These are phyloP conservation scores for Allium cepa DNA, from an alignment of 106 monocot genomes.

Conservation along the genomic window DNA sequence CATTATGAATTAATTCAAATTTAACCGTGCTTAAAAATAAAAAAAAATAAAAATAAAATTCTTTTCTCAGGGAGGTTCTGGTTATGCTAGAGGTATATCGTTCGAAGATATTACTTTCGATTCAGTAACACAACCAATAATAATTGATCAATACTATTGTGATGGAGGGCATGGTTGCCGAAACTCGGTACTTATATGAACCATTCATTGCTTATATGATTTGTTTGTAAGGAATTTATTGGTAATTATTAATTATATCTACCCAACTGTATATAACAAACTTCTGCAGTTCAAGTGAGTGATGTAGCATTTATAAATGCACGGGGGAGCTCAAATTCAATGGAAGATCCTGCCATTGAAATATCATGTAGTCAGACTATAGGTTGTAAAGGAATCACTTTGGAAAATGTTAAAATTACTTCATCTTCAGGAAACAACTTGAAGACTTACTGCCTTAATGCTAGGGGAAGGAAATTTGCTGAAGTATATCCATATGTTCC, in stretches of 20 bases:
- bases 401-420: not conserved
- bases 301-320: not conserved
- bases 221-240: too few species aligned
- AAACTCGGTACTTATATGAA: not conserved
- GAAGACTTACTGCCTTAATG: too few species aligned
- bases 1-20: not conserved
- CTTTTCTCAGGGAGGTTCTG: not conserved
- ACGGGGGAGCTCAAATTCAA: not conserved
- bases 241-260: too few species aligned
- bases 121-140: not conserved
- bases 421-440: too few species aligned
- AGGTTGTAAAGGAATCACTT: not conserved
- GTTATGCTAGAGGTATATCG: not conserved
- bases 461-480: too few species aligned
- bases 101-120: not conserved
- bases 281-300: not conserved
- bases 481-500: conserved; percentile 1
- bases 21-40: not conserved
- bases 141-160: not conserved
- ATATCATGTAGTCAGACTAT: not conserved
- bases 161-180: not conserved
- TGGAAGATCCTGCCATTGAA: not conserved
- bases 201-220: not conserved
- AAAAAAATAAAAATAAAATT: too few species aligned
- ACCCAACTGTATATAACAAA: not conserved